Evolutionary conservation across 2,329 filamentous ascomycete species (phyloP).

Genomic region (Ophiostoma novo-ulmi): DNA sequence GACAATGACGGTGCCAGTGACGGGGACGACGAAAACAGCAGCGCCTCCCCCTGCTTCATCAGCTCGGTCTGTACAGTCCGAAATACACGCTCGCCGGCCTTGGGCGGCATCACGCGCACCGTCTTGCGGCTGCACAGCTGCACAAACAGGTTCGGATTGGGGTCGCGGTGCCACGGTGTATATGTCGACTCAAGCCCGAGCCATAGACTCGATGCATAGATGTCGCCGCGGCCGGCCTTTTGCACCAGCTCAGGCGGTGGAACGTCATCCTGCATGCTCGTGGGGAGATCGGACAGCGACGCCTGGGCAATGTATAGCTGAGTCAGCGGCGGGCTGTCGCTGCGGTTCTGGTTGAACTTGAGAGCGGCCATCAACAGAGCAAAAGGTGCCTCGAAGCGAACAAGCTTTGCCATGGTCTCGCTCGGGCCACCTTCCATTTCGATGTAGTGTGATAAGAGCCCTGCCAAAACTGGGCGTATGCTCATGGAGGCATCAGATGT

Average conservation of each 20-base stretch:
- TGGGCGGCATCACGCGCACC: constrained; percentile 65
- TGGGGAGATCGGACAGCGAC: constrained; percentile 63
- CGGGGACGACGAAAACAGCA: neutral
- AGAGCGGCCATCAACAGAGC: constrained; percentile 56
- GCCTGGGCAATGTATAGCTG: constrained; percentile 85
- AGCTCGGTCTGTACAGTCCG: constrained; percentile 43
- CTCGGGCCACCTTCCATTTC: neutral
- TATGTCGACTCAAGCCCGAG: constrained; percentile 80
- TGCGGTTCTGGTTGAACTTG: constrained; percentile 41
- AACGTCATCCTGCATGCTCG: constrained; percentile 57
- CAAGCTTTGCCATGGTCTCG: constrained; percentile 37
- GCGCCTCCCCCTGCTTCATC: constrained; percentile 28
- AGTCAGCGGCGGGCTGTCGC: constrained; percentile 23
- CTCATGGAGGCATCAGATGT: neutral
- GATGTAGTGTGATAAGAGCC: constrained; percentile 21
- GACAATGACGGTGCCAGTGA: constrained; percentile 33
- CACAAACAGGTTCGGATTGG: constrained; percentile 87
- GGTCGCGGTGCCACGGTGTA: constrained; percentile 86
- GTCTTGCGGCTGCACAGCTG: constrained; percentile 71
- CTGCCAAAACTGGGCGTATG: constrained; percentile 20
- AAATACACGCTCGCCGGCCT: constrained; percentile 61
- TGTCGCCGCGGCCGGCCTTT: constrained; percentile 55
- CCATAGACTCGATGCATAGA: constrained; percentile 88
- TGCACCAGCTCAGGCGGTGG: constrained; percentile 61
- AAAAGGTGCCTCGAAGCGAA: constrained; percentile 57